Conservation (phyloP, 2,329 filamentous ascomycete species). For the Dothistroma pini region DNA sequence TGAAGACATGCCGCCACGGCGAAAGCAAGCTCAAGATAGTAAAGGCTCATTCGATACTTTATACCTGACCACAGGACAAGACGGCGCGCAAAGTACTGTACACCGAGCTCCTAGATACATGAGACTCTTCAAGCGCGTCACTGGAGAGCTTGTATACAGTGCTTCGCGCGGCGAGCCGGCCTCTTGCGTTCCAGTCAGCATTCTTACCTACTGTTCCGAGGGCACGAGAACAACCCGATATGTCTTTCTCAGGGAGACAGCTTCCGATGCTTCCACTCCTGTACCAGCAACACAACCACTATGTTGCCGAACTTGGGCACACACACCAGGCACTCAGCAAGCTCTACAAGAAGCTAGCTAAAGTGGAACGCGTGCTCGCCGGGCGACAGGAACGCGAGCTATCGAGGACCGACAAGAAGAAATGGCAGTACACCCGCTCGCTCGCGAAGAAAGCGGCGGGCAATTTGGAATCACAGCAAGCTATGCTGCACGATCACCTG, state of each 20-base stretch:
- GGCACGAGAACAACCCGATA: constrained; percentile 11
- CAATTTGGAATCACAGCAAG: constrained; percentile 25
- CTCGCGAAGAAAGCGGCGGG: constrained; percentile 23
- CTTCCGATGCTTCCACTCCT: constrained; percentile 26
- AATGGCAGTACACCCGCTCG: constrained; percentile 27
- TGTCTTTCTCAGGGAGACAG: constrained; percentile 14
- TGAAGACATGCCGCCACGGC: constrained; percentile 22
- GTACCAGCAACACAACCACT: constrained; percentile 27
- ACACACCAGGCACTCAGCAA: constrained; percentile 30
- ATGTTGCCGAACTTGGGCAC: constrained; percentile 27
- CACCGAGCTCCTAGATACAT: constrained; percentile 6
- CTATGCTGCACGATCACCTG: constrained; percentile 24
- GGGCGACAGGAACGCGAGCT: constrained; percentile 23
- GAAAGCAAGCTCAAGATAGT: constrained; percentile 19
- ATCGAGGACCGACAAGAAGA: constrained; percentile 29
- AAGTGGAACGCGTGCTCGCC: constrained; percentile 22
- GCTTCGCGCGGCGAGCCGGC: constrained; percentile 23
- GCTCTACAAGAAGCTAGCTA: constrained; percentile 29
- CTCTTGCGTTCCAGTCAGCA: constrained; percentile 21
- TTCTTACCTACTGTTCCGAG: constrained; percentile 6
- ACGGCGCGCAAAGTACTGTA: constrained; percentile 17
- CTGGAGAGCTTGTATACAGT: background rate
- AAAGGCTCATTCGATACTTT: constrained; percentile 14
- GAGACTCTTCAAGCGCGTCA: background rate
- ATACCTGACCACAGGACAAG: constrained; percentile 18